Base-by-base conservation (phyloP, 495 filamentous ascomycete species). In the Daldinia decipiens region DNA sequence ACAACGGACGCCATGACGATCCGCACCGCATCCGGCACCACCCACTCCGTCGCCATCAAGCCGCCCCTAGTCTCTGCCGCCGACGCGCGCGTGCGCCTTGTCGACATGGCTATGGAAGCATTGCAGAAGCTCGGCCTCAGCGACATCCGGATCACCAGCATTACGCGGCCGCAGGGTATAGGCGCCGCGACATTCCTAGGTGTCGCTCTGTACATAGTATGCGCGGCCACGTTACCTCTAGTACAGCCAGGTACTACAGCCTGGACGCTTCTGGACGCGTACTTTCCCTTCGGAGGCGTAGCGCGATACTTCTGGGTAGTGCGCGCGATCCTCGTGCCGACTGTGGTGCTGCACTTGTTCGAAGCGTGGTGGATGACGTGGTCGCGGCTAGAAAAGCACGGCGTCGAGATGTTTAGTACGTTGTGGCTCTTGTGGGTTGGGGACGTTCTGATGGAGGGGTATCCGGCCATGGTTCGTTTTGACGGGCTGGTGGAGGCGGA, bases 31-130 rank as follows among this genome's bases (percentile, higher is more conserved):
- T 76, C 66, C 15, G 72, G 67, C 17, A 17, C 11, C 8, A 51
- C 55, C 3, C 73, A 89, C 79, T 75, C 73, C 34, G 82, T 93
- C 34, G 82, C 88, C 24, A 78, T 93, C 56, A 77, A 84, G 7
- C 91, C 90, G 6, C 86, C 88, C 0, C 80, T 93, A 78, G 77
- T 74, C 17, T 80, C 82, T 31, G 82, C 85, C 78, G 78, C 79
- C 21, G 91, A 93, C 52, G 80, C 90, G 0, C 86, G 92, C 34
- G 75, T 84, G 45, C 85, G 89, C 38, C 78, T 93, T 31, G 87
- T 93, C 65, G 85, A 86, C 13, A 89, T 95, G 87, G 77, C 81
- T 8, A 61, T 45, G 32, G 61, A 34, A 0, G 81, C 83, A 1
- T 73, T 76, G 26, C 55, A 52, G 19, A 73, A 58, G 11, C 68